phyloP scores from a whole-genome alignment of 2,329 filamentous ascomycete species.

The Monilinia vaccinii-corymbosi region DNA sequence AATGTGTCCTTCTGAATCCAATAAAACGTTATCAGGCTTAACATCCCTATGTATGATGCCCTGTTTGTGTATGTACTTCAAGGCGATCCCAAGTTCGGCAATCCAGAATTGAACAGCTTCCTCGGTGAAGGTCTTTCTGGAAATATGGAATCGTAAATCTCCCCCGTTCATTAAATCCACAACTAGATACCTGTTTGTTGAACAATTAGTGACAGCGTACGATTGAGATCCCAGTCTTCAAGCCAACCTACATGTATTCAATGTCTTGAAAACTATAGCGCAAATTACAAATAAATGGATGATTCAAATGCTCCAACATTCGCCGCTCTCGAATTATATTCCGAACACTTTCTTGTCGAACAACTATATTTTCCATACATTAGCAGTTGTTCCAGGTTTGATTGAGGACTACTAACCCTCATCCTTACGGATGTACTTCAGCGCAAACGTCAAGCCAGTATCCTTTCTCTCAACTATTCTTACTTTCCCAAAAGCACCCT shows the following conservation, averaged over 20 bases:
- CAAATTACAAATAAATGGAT: slow-evolving; percentile 96
- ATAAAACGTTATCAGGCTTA: slow-evolving; percentile 83
- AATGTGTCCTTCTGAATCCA: slow-evolving; percentile 86
- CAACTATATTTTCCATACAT: slow-evolving; percentile 49
- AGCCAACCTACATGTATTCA: slow-evolving; percentile 75
- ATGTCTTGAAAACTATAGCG: slow-evolving; percentile 99
- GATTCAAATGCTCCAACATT: slow-evolving; percentile 97
- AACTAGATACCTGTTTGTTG: slow-evolving; percentile 63
- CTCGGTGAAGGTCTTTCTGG: slow-evolving; percentile 94
- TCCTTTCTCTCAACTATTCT: slow-evolving; percentile 98
- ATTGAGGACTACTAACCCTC: slow-evolving; percentile 55
- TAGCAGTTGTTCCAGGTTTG: slow-evolving; percentile 13
- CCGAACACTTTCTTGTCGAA: slow-evolving; percentile 92
- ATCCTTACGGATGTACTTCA: slow-evolving; percentile 99
- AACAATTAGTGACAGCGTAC: neutral
- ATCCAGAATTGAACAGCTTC: slow-evolving; percentile 97
- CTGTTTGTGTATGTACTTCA: slow-evolving; percentile 78
- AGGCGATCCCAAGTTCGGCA: slow-evolving; percentile 81
- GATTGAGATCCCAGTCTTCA: neutral
- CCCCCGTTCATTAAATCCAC: slow-evolving; percentile 98
- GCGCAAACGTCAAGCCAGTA: slow-evolving; percentile 82
- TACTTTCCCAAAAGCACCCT: slow-evolving; percentile 97
- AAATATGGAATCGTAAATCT: slow-evolving; percentile 95
- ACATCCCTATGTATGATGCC: slow-evolving; percentile 86
- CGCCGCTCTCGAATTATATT: slow-evolving; percentile 96